These are phyloP conservation scores for Taiozyma sp. DNA, from an alignment of 1,139 yeast genomes.

Conservation along the genomic window DNA sequence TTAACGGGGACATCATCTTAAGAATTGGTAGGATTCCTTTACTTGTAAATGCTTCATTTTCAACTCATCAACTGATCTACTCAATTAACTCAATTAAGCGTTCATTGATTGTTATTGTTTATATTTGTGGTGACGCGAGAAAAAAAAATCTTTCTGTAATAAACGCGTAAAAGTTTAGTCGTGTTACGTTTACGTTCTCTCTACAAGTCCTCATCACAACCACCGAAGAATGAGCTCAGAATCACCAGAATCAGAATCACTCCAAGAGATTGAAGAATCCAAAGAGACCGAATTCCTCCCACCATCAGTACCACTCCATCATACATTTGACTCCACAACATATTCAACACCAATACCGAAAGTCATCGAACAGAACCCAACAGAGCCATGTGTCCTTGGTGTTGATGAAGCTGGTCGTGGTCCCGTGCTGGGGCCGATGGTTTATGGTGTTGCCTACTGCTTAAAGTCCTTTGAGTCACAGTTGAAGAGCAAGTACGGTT, in stretches of 20 bases:
- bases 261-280: not conserved
- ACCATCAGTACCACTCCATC: slow-evolving; percentile 24
- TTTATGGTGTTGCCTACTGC: slow-evolving; percentile 84
- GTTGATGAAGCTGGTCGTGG: slow-evolving; percentile 99
- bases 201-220: not conserved
- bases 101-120: no score
- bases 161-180: no score
- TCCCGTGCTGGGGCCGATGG: slow-evolving; percentile 97
- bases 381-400: slow-evolving; percentile 49
- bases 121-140: not conserved
- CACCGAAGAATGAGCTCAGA: not conserved
- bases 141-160: not conserved
- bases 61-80: no score
- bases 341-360: slow-evolving; percentile 23
- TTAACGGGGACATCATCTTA: no score
- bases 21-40: no score
- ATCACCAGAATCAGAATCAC: not conserved
- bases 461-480: slow-evolving; percentile 45
- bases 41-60: no score
- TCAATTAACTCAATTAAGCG: no score
- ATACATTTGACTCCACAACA: slow-evolving; percentile 19
- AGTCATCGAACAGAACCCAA: slow-evolving; percentile 17
- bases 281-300: slow-evolving; percentile 12
- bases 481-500: slow-evolving; percentile 60
- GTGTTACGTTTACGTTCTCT: no score